Evolutionary conservation across 164 flowering plant species (phyloP).

Genomic region (Brasenia schreberi): DNA sequence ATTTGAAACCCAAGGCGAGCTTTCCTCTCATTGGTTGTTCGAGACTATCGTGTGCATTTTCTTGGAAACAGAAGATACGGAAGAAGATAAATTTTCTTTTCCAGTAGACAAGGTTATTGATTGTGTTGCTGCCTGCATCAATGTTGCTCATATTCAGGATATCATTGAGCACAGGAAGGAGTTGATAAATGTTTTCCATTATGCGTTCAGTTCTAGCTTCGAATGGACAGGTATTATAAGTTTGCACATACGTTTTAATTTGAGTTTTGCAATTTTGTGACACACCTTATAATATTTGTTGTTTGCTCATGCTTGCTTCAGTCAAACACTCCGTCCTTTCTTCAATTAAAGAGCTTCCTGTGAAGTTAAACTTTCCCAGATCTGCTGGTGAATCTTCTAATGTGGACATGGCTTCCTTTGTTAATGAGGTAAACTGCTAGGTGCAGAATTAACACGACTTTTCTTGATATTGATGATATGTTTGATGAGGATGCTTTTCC

Average conservation of each 20-base stretch:
- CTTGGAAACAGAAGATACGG: conserved; percentile 22
- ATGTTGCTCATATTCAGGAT: conserved; percentile 41
- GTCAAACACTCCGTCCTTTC: conserved; percentile 68
- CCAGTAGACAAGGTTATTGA: conserved; percentile 51
- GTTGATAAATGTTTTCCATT: conserved; percentile 31
- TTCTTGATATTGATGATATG: too few species aligned
- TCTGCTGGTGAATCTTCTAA: conserved; percentile 19
- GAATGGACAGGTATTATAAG: too few species aligned
- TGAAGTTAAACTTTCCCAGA: conserved; percentile 22
- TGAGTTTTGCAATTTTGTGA: neutral
- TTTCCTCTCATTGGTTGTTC: too few species aligned
- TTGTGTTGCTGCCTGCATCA: conserved; percentile 56
- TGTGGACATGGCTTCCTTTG: conserved; percentile 16
- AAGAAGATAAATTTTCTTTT: conserved; percentile 29
- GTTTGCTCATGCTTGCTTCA: conserved; percentile 14
- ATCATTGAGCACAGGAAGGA: conserved; percentile 44
- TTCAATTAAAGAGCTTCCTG: conserved; percentile 56
- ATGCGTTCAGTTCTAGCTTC: conserved; percentile 39
- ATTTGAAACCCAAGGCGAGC: too few species aligned
- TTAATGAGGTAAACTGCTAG: conserved; percentile 46
- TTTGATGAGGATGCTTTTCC: too few species aligned
- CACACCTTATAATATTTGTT: neutral
- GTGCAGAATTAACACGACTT: too few species aligned
- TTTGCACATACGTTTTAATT: too few species aligned
- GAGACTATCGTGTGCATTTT: too few species aligned